These are phyloP conservation scores for Exutisphaerella laricina DNA, from an alignment of 2,329 filamentous ascomycete species.

Conservation along the genomic window DNA sequence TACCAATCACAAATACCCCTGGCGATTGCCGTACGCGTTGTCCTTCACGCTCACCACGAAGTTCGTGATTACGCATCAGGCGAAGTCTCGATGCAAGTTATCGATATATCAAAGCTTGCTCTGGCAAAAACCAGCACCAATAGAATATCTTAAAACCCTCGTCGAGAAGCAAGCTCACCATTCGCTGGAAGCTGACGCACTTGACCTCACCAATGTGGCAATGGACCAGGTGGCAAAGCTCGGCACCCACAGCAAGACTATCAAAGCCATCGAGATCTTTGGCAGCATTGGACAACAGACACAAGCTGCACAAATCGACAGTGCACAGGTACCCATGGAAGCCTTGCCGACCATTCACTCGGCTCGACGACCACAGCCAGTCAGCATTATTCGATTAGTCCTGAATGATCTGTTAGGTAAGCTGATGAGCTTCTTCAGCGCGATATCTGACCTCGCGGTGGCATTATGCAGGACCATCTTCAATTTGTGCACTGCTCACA, in stretches of 20 bases:
- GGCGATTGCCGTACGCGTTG: constrained; percentile 78
- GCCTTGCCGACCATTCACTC: constrained; percentile 8
- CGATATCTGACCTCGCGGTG: constrained; percentile 42
- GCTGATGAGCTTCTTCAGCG: constrained; percentile 23
- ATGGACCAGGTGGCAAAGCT: constrained; percentile 72
- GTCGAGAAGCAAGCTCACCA: constrained; percentile 64
- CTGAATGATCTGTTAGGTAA: constrained; percentile 27
- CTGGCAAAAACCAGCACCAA: constrained; percentile 57
- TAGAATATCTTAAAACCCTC: constrained; percentile 43
- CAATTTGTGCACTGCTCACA: constrained; percentile 52
- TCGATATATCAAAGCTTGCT: constrained; percentile 83
- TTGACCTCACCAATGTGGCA: constrained; percentile 68
- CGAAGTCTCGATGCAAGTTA: constrained; percentile 88
- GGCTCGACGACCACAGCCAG: constrained; percentile 14
- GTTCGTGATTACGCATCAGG: constrained; percentile 86
- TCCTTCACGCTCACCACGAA: constrained; percentile 81
- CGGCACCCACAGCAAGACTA: constrained; percentile 67
- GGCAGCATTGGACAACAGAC: constrained; percentile 66
- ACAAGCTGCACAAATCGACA: constrained; percentile 43
- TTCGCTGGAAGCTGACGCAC: constrained; percentile 66
- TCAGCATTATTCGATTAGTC: constrained; percentile 27
- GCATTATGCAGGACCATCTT: constrained; percentile 28
- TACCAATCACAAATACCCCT: constrained; percentile 59
- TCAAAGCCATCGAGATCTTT: constrained; percentile 73
- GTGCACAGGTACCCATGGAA: constrained; percentile 15